Evolutionary conservation across 1,284 basidiomycete genomes (phyloP).

Genomic region (Melampsora larici-populina): DNA sequence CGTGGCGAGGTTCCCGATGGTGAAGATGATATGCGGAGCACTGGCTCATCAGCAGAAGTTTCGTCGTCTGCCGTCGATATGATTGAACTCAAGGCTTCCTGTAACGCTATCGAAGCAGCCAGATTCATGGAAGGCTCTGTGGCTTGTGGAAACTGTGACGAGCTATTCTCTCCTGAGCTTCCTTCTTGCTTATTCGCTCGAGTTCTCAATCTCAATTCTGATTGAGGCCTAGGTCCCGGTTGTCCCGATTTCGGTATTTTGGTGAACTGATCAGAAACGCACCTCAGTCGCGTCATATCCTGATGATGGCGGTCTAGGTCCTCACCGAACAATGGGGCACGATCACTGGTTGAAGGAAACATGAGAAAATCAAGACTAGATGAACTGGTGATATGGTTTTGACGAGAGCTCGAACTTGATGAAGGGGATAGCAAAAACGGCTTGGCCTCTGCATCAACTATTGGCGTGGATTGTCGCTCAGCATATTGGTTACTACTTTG

Average conservation of each 20-base stretch:
- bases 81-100: constrained; percentile 39
- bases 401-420: neutral
- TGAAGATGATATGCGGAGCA: neutral
- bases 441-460: neutral
- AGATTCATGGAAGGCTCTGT: constrained; percentile 15
- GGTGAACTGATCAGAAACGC: neutral
- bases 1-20: constrained; percentile 9
- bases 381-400: constrained; percentile 2
- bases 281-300: neutral
- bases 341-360: constrained; percentile 22
- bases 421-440: neutral
- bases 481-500: neutral
- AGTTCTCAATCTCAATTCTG: neutral
- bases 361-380: constrained; percentile 40
- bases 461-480: neutral
- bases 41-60: neutral
- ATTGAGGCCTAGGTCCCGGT: neutral
- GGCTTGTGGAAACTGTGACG: neutral
- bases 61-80: constrained; percentile 29
- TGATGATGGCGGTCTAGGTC: constrained; percentile 17
- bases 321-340: constrained; percentile 31
- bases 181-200: neutral
- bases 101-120: constrained; percentile 32
- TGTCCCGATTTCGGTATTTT: neutral
- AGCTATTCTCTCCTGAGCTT: neutral